Base-by-base conservation (phyloP, 768 basidiomycete genomes). In the Piloderma croceum region DNA sequence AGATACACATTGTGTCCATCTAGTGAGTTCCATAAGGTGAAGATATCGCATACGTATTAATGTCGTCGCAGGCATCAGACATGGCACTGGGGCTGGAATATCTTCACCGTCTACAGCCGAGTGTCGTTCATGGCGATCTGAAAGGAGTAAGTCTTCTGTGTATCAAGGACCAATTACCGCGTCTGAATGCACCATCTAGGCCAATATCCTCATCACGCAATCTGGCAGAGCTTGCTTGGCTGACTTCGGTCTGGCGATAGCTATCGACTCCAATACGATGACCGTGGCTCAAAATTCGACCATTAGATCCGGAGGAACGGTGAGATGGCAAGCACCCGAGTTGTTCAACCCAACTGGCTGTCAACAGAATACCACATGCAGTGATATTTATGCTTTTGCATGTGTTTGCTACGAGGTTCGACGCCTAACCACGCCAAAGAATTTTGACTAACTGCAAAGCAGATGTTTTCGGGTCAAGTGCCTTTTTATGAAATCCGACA, bases 91-190 rank as follows among this genome's bases (percentile, higher is more conserved):
- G 44, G 11, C 18, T 46, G 15, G 34, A 46, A 19, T 49, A 52
- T 41, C 32, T 52, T 3, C 51, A 52, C 31, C 12, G 31, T 3
- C n/a, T n/a, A n/a, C n/a, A n/a, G n/a, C 18, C 36, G 12, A 25
- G 20, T 18, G 41, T 52, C 13, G 43, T 52, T 9, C 51, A 52
- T 31, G 51, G 48, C 12, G 51, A 52, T 45, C 43, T 52, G 25
- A 52, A 52, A 27, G 45, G 44, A 18, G 51, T 49, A 35, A 9
- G 50, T 34, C 17, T 13, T n/a, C 20, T 37, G 9, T 19, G 27
- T 31, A 6, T 27, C n/a, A 7, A 2, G 3, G n/a, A n/a, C n/a
- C n/a, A n/a, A n/a, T n/a, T n/a, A n/a, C n/a, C n/a, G n/a, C n/a
- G n/a, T n/a, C n/a, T n/a, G n/a, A n/a, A n/a, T n/a, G n/a, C n/a